Conservation (phyloP, 805 yeast genomes). For the Zygosaccharomyces bailii region DNA sequence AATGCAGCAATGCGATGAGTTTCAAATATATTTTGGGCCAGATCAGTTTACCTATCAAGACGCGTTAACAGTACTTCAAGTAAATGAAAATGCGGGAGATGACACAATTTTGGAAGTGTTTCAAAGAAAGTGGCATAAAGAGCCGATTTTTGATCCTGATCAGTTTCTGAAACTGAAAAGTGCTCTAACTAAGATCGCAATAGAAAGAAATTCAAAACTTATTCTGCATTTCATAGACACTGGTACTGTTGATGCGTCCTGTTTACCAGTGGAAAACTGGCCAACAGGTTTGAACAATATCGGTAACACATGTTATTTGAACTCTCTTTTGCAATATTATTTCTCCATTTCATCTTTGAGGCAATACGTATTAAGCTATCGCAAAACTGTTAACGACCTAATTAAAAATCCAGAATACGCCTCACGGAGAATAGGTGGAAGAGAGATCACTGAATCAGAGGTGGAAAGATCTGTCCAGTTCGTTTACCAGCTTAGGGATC, state of each 20-base stretch:
- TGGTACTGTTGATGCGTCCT: conserved; percentile 59
- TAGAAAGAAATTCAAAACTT: conserved; percentile 50
- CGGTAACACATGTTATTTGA: conserved; percentile 93
- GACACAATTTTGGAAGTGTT: conserved; percentile 39
- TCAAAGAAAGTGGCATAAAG: conserved; percentile 33
- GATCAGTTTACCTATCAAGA: conserved; percentile 35
- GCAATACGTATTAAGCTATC: conserved; percentile 56
- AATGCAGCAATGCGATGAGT: conserved; percentile 35
- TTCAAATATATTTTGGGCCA: conserved; percentile 26
- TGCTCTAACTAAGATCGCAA: conserved; percentile 56
- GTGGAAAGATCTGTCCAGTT: conserved; percentile 80
- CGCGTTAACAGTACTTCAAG: conserved; percentile 50
- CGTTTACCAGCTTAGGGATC: conserved; percentile 61
- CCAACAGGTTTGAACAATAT: conserved; percentile 93
- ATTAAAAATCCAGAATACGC: conserved; percentile 19
- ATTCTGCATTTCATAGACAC: conserved; percentile 54
- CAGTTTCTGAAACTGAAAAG: conserved; percentile 56
- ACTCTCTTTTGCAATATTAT: conserved; percentile 85
- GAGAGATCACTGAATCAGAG: conserved; percentile 75
- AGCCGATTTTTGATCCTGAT: conserved; percentile 31
- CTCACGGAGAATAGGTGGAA: conserved; percentile 78
- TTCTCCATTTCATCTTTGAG: conserved; percentile 82
- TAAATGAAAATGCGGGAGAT: conserved; percentile 51
- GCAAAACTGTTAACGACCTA: conserved; percentile 36
- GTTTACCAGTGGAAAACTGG: conserved; percentile 62